A percentile compares a stretch with the other conserved stretches of the same genome.
Conservation (phyloP, 2,329 filamentous ascomycete species). For the Pseudogymnoascus sp. region DNA sequence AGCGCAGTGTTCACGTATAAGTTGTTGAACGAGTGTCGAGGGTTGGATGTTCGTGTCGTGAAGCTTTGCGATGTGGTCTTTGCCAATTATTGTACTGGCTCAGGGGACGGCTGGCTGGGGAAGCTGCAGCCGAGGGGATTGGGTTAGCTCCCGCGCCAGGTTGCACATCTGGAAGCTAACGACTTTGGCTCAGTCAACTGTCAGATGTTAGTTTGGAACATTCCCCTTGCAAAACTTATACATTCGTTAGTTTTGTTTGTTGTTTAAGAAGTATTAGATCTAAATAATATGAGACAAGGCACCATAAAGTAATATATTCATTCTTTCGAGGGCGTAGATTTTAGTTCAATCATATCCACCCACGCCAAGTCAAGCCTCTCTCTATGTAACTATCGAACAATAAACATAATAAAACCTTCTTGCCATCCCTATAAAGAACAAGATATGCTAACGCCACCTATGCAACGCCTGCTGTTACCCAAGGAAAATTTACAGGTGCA, state of each 20-base stretch:
- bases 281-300: neutral
- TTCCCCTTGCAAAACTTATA: neutral
- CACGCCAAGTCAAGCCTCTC: neutral
- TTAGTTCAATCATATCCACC: neutral
- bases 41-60: conserved; percentile 1
- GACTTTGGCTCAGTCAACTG: conserved; percentile 1
- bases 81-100: conserved; percentile 6
- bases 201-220: neutral
- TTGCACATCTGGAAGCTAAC: conserved; percentile 3
- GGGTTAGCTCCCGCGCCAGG: conserved; percentile 7
- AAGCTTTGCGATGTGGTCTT: conserved; percentile 9
- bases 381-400: conserved; percentile 8
- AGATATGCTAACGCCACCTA: conserved; percentile 1
- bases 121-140: conserved; percentile 4
- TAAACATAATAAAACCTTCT: conserved; percentile 3
- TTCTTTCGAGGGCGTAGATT: neutral
- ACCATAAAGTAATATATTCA: neutral
- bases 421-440: conserved; percentile 2
- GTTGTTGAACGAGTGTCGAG: neutral
- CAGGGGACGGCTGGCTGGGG: conserved; percentile 5
- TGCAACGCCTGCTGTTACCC: conserved; percentile 7
- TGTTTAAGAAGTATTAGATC: neutral
- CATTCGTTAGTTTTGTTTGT: neutral
- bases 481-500: conserved; percentile 2
- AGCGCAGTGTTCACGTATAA: neutral